A percentile compares a stretch with the other conserved stretches of the same genome.
Conservation (phyloP, 179 eudicot species). For the Actinidia chinensis region DNA sequence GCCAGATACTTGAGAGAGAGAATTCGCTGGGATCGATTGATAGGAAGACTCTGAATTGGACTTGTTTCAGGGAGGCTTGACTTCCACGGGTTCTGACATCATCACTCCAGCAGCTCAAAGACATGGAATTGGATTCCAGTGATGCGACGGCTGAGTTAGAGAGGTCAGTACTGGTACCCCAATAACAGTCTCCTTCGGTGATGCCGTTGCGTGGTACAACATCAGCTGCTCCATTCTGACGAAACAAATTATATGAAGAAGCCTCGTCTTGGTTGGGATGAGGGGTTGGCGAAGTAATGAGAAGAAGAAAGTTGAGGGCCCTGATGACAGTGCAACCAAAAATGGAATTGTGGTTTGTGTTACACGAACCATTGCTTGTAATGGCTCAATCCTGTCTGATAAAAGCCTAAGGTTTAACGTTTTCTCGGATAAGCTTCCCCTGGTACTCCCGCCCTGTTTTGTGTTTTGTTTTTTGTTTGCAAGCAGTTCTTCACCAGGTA, state of each 20-base stretch:
- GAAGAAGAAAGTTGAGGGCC: conserved; percentile 81
- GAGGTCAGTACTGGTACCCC: conserved; percentile 41
- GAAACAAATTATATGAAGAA: conserved; percentile 71
- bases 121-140: conserved; percentile 45
- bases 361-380: conserved; percentile 41
- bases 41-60: conserved; percentile 89
- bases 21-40: conserved; percentile 52
- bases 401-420: conserved; percentile 61
- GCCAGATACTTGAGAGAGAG: conserved; percentile 51
- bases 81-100: conserved; percentile 66
- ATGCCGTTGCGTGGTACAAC: conserved; percentile 45
- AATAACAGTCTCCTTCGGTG: conserved; percentile 61
- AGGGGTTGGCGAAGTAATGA: conserved; percentile 94
- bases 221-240: conserved; percentile 43
- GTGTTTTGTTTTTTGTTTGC: no score
- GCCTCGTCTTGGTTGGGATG: conserved; percentile 94
- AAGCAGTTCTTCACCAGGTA: conserved; percentile 93
- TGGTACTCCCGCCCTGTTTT: conserved; percentile 79
- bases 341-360: conserved; percentile 30
- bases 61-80: conserved; percentile 75
- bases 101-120: conserved; percentile 73
- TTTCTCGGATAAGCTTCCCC: conserved; percentile 74
- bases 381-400: conserved; percentile 38
- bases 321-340: conserved; percentile 55
- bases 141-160: conserved; percentile 49